Evolutionary conservation across 2,329 filamentous ascomycete genomes (phyloP).

Genomic region (Apiospora phragmitis): DNA sequence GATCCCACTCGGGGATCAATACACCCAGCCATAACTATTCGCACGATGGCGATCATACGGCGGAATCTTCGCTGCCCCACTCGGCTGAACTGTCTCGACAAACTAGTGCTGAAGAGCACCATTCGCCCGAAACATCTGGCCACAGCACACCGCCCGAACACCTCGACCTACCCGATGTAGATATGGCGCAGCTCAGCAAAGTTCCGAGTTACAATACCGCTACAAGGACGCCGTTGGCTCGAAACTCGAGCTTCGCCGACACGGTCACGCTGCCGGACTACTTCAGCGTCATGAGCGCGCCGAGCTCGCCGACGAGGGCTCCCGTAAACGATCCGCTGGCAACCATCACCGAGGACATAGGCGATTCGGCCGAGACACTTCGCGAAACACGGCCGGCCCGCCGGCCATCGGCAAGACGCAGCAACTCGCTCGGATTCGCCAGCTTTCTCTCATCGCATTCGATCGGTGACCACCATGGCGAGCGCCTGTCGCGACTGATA

Average conservation of each 20-base stretch:
- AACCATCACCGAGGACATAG: constrained; percentile 26
- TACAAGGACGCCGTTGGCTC: constrained; percentile 60
- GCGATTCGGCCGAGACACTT: background rate
- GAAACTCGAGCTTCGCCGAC: constrained; percentile 50
- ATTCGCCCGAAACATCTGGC: constrained; percentile 40
- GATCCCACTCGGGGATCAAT: constrained; percentile 43
- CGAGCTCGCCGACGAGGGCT: constrained; percentile 45
- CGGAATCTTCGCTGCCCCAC: constrained; percentile 41
- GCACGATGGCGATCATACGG: constrained; percentile 34
- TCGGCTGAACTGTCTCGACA: constrained; percentile 53
- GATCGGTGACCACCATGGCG: constrained; percentile 26
- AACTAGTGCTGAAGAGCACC: constrained; percentile 52
- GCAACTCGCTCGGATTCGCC: constrained; percentile 21
- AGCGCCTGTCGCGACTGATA: constrained; percentile 18
- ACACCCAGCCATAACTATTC: constrained; percentile 40
- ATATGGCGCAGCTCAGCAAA: constrained; percentile 66
- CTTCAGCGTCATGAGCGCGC: constrained; percentile 57
- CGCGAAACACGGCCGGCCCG: background rate
- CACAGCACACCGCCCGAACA: constrained; percentile 51
- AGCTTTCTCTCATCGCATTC: constrained; percentile 28
- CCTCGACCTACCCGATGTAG: constrained; percentile 25
- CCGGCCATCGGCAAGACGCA: constrained; percentile 11
- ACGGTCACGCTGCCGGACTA: constrained; percentile 65
- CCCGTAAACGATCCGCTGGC: constrained; percentile 30
- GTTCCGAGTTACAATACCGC: constrained; percentile 79